Percentiles rank a stretch among this genome's conserved stretches.
Conservation (phyloP, 352 stramenopile species). For the Globisporangium apiculatum region DNA sequence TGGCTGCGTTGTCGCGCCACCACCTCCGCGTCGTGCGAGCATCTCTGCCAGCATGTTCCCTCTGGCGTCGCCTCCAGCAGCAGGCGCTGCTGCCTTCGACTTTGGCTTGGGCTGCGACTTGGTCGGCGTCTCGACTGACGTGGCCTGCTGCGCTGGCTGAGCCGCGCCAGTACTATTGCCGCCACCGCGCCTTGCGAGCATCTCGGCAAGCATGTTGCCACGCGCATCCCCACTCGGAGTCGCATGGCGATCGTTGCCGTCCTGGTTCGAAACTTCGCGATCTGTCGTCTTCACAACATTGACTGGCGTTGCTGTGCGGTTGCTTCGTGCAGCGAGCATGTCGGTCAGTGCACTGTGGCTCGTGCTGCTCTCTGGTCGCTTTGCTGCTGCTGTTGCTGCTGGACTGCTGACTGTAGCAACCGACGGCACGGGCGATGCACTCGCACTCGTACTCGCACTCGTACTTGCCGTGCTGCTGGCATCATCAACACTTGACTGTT, state of each 20-base stretch:
- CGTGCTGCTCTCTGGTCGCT: slow-evolving; percentile 7
- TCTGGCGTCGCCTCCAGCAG: slow-evolving; percentile 9
- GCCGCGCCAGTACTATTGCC: not conserved
- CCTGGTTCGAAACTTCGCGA: slow-evolving; percentile 11
- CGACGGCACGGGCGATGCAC: not conserved
- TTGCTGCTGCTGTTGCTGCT: slow-evolving; percentile 3
- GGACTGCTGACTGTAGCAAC: not conserved
- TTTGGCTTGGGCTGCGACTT: too few relatives aligned
- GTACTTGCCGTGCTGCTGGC: slow-evolving; percentile 1
- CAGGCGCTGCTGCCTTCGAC: slow-evolving; percentile 5
- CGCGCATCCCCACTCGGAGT: slow-evolving; percentile 8
- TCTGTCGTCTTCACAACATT: not conserved
- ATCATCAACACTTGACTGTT: not conserved
- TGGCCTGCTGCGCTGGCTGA: slow-evolving; percentile 1
- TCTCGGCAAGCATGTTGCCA: slow-evolving; percentile 15
- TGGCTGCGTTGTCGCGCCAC: not conserved
- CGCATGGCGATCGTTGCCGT: slow-evolving; percentile 9
- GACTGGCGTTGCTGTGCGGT: not conserved
- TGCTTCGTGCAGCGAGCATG: slow-evolving; percentile 13
- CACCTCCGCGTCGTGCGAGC: slow-evolving; percentile 21
- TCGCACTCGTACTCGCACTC: not conserved
- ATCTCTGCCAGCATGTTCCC: slow-evolving; percentile 35
- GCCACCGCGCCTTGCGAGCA: slow-evolving; percentile 4
- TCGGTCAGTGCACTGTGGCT: slow-evolving; percentile 17
- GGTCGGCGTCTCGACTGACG: not conserved